phyloP scores from a whole-genome alignment of 2,329 filamentous ascomycete species.

The Erysiphe pulchra region DNA sequence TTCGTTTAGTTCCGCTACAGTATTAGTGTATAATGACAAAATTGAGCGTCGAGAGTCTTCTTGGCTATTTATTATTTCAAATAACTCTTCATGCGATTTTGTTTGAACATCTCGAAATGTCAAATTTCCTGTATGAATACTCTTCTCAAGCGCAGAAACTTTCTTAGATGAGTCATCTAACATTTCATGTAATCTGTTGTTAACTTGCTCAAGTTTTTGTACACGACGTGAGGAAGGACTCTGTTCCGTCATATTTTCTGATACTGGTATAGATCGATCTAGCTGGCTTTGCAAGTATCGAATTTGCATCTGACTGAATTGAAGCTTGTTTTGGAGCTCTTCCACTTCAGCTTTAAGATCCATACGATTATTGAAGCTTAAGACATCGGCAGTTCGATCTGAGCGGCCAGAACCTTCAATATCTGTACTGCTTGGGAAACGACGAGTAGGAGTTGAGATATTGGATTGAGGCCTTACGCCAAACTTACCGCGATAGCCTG shows the following conservation, averaged over 20 bases:
- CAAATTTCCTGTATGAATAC: constrained; percentile 63
- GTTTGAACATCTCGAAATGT: constrained; percentile 79
- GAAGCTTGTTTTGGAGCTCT: constrained; percentile 77
- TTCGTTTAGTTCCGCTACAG: constrained; percentile 61
- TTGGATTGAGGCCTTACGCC: constrained; percentile 39
- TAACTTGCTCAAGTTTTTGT: constrained; percentile 78
- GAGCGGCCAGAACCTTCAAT: constrained; percentile 54
- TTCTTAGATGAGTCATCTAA: constrained; percentile 86
- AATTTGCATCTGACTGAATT: constrained; percentile 87
- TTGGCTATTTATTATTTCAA: constrained; percentile 77
- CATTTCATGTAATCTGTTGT: constrained; percentile 76
- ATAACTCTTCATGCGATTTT: constrained; percentile 80
- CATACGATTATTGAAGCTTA: constrained; percentile 68
- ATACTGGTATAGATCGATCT: constrained; percentile 36
- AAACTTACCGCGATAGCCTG: constrained; percentile 34
- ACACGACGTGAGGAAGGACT: constrained; percentile 59
- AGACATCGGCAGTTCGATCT: constrained; percentile 61
- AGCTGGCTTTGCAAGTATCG: constrained; percentile 74
- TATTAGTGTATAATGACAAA: constrained; percentile 62
- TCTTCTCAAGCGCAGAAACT: constrained; percentile 69
- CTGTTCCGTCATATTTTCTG: constrained; percentile 40
- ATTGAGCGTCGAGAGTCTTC: constrained; percentile 67
- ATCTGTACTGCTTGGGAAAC: constrained; percentile 35
- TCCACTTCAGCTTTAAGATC: constrained; percentile 79
- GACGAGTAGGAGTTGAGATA: constrained; percentile 51